A percentile compares a stretch with the other conserved stretches of the same genome.
Evolutionary conservation across 768 basidiomycete genomes (phyloP).

Genomic region (Leccinum subtestaceum): DNA sequence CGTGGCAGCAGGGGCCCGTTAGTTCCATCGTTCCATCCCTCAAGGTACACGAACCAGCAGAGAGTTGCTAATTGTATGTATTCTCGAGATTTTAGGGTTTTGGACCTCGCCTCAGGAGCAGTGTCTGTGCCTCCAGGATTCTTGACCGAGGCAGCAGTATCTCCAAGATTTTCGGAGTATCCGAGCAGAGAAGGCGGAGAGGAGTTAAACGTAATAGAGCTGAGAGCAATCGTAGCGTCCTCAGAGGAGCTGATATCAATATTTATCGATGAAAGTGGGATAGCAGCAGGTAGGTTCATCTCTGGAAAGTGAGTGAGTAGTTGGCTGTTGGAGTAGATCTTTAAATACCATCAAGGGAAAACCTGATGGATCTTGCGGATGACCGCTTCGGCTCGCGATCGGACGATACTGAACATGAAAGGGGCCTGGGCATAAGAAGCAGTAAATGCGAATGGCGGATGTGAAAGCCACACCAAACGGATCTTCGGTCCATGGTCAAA

Average conservation of each 20-base stretch:
- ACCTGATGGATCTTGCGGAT: background rate
- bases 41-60: constrained; percentile 57
- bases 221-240: constrained; percentile 1
- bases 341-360: constrained; percentile 1
- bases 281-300: constrained; percentile 2
- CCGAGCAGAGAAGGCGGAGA: constrained; percentile 5
- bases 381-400: background rate
- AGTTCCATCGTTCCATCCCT: constrained; percentile 78
- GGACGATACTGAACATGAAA: background rate
- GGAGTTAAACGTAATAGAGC: background rate
- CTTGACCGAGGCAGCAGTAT: background rate
- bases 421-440: background rate
- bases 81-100: constrained; percentile 14
- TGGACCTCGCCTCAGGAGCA: constrained; percentile 1
- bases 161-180: constrained; percentile 3
- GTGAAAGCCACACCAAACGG: background rate
- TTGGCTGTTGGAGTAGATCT: background rate
- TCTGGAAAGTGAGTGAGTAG: background rate
- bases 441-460: background rate
- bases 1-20: constrained; percentile 73
- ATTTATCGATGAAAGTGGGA: background rate
- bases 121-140: background rate
- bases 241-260: background rate
- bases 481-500: background rate
- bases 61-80: constrained; percentile 51